These are phyloP conservation scores for Heterobasidion parviporum DNA, from an alignment of 1,284 basidiomycete species.

Conservation along the genomic window DNA sequence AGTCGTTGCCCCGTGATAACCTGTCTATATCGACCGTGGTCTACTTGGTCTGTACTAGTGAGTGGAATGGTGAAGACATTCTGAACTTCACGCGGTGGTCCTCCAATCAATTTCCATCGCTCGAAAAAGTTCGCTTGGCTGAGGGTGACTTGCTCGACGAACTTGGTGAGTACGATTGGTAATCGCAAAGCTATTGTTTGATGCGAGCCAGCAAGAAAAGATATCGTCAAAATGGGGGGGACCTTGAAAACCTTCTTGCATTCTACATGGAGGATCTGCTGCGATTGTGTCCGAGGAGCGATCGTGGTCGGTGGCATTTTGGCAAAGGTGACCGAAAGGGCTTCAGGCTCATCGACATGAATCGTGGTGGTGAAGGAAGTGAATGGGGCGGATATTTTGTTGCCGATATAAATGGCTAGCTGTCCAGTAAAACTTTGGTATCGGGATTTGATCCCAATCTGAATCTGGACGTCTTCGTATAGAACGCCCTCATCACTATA, in stretches of 20 bases:
- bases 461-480: constrained; percentile 93
- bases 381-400: constrained; percentile 85
- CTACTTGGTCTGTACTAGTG: constrained; percentile 60
- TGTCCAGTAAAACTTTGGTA: constrained; percentile 92
- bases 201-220: constrained; percentile 88
- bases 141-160: constrained; percentile 89
- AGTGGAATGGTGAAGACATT: constrained; percentile 77
- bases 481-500: constrained; percentile 84
- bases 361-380: constrained; percentile 85
- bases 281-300: constrained; percentile 78
- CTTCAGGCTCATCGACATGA: constrained; percentile 65
- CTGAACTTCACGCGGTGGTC: constrained; percentile 88
- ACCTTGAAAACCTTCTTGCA: constrained; percentile 83
- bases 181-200: constrained; percentile 81
- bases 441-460: constrained; percentile 93
- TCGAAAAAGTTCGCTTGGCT: constrained; percentile 88
- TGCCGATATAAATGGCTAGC: constrained; percentile 90
- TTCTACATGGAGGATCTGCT: constrained; percentile 90
- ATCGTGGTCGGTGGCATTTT: constrained; percentile 85
- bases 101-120: constrained; percentile 96
- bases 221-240: constrained; percentile 80
- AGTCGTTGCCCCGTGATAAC: constrained; percentile 75
- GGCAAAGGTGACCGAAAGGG: constrained; percentile 74
- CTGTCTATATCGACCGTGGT: constrained; percentile 65
- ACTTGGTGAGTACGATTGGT: constrained; percentile 86